Conservation (phyloP, 768 basidiomycete species). For the Phallus indusiatus region DNA sequence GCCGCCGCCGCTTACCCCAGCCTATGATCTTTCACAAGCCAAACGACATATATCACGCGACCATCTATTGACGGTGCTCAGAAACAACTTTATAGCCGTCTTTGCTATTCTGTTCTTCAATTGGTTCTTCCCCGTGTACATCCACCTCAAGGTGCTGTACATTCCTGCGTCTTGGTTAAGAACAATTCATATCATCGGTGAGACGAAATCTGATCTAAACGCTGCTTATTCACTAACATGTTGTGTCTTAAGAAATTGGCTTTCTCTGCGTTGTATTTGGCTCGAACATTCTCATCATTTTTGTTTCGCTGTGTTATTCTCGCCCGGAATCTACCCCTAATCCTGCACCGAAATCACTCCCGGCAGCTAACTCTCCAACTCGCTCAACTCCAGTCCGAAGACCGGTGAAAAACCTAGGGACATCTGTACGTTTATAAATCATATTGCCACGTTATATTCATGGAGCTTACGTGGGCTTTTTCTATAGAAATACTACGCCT, state of each 20-base stretch:
- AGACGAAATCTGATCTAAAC: not conserved
- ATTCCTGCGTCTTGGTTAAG: not conserved
- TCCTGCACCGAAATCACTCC: not conserved
- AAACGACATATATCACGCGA: too few species aligned
- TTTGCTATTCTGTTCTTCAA: too few species aligned
- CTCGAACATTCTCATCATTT: not conserved
- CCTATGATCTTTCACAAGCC: too few species aligned
- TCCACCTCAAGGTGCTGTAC: not conserved
- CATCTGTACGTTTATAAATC: not conserved
- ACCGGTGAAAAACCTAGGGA: not conserved
- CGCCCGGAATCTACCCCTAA: not conserved
- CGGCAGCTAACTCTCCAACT: not conserved
- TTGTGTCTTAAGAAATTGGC: not conserved
- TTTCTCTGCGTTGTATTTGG: not conserved
- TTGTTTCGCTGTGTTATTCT: constrained; percentile 3
- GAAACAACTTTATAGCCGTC: too few species aligned
- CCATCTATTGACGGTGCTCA: too few species aligned
- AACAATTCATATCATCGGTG: constrained; percentile 1
- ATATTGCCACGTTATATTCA: not conserved
- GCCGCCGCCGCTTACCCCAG: too few species aligned
- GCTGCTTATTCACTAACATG: not conserved
- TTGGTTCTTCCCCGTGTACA: too few species aligned
- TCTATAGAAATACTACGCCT: not conserved
- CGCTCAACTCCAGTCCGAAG: not conserved
- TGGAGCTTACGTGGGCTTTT: too few species aligned